Evolutionary conservation across 73 alveolate species (phyloP), one percentile per base, ranked within the genome.

Genomic region (Tetrahymena borealis): DNA sequence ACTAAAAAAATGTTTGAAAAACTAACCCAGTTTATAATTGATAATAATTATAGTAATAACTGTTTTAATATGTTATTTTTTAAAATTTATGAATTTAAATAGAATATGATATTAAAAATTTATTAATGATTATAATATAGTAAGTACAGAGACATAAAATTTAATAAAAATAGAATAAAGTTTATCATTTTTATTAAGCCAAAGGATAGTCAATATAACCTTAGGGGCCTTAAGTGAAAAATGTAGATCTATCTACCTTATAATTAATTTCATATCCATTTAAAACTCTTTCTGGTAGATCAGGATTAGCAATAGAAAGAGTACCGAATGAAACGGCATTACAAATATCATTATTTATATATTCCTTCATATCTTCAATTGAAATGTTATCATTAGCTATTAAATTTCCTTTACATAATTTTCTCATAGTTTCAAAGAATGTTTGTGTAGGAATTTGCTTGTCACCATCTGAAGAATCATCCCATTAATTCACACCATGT

Each of bases 311-410:
- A 35, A 94, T 91, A 79, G 85, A 94, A 37, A 94, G 77, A 32
- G 94, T 38, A n/a, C 96, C 96, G 36, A 92, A 94, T 33, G 96
- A 41, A 4, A 92, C 96, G 11, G 92, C 91, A 94, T 94, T 96
- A 79, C 91, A 94, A 32, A 24, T 33, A 18, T 94, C 96, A 13
- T 79, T 92, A 16, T 78, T 33, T 16, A 94, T 78, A 4, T 79
- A 91, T n/a, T 91, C 94, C 38, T 39, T 78, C 32, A 93, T 95
- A 31, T 41, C 78, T 7, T 94, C 91, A 77, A 91, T 92, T n/a
- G 96, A 90, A 36, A 43, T 28, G 31, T 78, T n/a, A n/a, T 90
- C 38, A 32, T 94, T 94, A 28, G 96, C 96, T 12, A 94, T n/a
- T 13, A 91, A 32, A 20, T 78, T 78, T n/a, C 96, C 96, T 36